These are phyloP conservation scores for Boletus subcaerulescens DNA, from an alignment of 768 basidiomycete species.

Conservation along the genomic window DNA sequence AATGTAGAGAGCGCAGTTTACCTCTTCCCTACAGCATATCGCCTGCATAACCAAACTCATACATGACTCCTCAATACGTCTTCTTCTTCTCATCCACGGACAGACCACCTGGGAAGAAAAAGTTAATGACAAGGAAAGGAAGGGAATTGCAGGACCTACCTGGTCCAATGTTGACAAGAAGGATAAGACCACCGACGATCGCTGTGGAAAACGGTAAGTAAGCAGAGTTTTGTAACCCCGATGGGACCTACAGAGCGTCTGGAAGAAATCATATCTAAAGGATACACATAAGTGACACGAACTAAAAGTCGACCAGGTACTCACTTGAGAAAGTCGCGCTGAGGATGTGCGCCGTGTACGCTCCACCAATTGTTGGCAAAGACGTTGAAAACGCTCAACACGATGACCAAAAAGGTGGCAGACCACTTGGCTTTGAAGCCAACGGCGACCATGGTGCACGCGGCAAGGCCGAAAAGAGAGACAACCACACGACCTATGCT, in stretches of 20 bases:
- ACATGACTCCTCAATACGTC: conserved; percentile 53
- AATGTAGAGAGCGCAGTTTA: conserved; percentile 6
- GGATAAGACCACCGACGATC: conserved; percentile 95
- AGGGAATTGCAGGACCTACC: conserved; percentile 42
- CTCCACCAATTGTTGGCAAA: conserved; percentile 99
- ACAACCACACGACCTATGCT: conserved; percentile 81
- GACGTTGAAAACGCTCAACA: conserved; percentile 93
- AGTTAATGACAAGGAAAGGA: background rate
- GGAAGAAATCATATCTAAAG: conserved; percentile 95
- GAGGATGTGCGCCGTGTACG: conserved; percentile 87
- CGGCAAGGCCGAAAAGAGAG: conserved; percentile 84
- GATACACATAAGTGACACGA: conserved; percentile 21
- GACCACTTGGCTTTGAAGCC: conserved; percentile 99
- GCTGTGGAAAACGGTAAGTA: conserved; percentile 38
- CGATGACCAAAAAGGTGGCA: conserved; percentile 89
- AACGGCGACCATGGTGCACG: conserved; percentile 94
- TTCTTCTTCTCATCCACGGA: conserved; percentile 99
- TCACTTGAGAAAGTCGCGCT: conserved; percentile 96
- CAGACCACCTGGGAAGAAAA: conserved; percentile 66
- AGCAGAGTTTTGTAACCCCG: background rate
- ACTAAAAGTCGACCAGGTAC: conserved; percentile 25
- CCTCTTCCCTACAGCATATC: background rate
- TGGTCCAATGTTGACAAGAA: conserved; percentile 98
- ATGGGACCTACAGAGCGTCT: conserved; percentile 68
- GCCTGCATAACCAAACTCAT: background rate